Conservation (phyloP, 768 basidiomycete genomes). For the Leucosporidium scottii region DNA sequence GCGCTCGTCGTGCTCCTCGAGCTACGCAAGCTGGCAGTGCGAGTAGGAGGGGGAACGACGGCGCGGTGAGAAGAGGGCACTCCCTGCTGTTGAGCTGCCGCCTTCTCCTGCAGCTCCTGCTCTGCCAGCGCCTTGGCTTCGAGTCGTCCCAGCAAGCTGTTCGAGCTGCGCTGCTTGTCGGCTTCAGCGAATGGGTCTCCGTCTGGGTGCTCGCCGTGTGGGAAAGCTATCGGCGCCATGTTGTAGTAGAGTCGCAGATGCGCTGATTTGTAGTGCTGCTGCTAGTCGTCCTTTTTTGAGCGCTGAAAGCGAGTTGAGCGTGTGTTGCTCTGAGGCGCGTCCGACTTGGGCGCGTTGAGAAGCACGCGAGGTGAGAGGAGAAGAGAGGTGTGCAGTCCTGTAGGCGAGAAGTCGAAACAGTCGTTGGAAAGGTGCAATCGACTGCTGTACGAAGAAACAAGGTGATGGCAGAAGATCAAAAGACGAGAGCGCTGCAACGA, state of each 20-base stretch:
- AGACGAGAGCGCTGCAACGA: no score
- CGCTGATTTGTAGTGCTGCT: no score
- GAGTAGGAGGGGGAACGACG: background rate
- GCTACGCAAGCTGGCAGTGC: background rate
- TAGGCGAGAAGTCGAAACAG: no score
- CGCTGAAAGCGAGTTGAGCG: no score
- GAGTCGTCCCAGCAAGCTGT: constrained; percentile 16
- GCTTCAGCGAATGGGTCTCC: constrained; percentile 27
- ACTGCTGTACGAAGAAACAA: no score
- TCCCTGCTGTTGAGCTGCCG: background rate
- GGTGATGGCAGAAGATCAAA: no score
- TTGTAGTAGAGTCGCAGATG: background rate
- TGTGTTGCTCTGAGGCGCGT: no score
- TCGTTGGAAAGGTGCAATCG: no score
- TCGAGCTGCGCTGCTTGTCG: background rate
- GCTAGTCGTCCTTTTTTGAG: no score
- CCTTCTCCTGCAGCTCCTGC: background rate
- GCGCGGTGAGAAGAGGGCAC: background rate
- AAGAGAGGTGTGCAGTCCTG: no score
- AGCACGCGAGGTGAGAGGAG: no score
- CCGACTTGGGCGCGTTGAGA: no score
- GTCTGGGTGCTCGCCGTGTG: constrained; percentile 19
- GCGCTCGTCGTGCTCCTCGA: background rate
- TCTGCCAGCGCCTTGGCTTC: constrained; percentile 17
- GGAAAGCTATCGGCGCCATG: background rate